Base-by-base conservation (phyloP, 2,329 filamentous ascomycete species). In the Monosporascus sp. region DNA sequence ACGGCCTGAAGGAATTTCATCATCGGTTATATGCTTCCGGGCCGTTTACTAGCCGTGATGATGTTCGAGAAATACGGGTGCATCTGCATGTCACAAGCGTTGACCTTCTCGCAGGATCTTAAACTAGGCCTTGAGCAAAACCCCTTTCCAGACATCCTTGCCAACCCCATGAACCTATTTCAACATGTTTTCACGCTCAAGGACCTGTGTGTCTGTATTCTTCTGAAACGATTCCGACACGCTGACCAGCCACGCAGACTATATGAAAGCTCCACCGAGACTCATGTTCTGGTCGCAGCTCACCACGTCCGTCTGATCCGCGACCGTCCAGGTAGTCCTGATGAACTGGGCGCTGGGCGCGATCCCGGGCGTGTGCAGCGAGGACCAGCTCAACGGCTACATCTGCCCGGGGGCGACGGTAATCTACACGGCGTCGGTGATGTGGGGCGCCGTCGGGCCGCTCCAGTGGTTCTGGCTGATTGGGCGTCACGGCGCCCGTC, bases 1-100 rank as follows among this genome's bases (percentile, higher is more conserved):
- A 66, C 59, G 84, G 90, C 18, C 70, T 89, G 54, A 87, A 85
- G n/a, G 85, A 89, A 65, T 88, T 86, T n/a, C 61, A 78, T 90
- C 55, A 79, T 87, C 55, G 87, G 87, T 6, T 89, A 89, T 68
- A 85, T 89, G 76, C 79, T 87, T 48, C 86, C 86, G 0, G 87
- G 87, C 25, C 78, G 78, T 3, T 86, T 87, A 2, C 75, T 89
- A 55, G 85, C 85, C 47, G 85, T 89, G 78, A 90, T 90, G 85
- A 79, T 89, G 72, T 89, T 89, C 74, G 89, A 89, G 70, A 87
- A 84, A 56, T 89, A 86, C 61, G 83, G 84, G 49, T 88, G 87
- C 65, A 80, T 88, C 52, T 82, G 77, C 69, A 86, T 87, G 82
- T 75, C 75, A 17, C 82, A 87, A 65, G 84, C 81, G 0, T 72